Conservation (phyloP, 148 eudicot genomes). For the Beta vulgaris region DNA sequence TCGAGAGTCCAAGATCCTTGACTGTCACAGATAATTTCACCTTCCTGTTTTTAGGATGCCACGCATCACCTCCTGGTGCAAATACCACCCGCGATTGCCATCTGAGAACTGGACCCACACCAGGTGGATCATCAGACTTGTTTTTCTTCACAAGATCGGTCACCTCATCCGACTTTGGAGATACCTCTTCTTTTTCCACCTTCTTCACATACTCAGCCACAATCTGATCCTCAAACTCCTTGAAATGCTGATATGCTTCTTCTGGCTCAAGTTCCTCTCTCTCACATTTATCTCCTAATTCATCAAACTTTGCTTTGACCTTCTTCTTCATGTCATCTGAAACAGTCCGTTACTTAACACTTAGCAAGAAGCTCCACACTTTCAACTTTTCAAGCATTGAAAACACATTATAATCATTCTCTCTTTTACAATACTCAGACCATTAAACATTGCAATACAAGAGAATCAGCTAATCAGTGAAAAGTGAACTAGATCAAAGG, state of each 20-base stretch:
- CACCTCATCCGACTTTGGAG: conserved; percentile 47
- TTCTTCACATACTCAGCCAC: conserved; percentile 55
- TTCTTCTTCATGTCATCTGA: conserved; percentile 73
- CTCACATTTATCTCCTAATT: conserved; percentile 71
- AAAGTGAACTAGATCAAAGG: background rate
- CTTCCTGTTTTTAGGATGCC: conserved; percentile 98
- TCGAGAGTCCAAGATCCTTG: conserved; percentile 89
- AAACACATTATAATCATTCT: background rate
- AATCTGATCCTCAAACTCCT: conserved; percentile 81
- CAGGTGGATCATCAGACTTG: conserved; percentile 72
- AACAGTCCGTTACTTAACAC: conserved; percentile 5
- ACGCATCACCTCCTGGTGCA: conserved; percentile 85
- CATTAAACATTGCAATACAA: background rate
- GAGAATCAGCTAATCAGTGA: background rate
- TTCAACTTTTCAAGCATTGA: too few relatives aligned
- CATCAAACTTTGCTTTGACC: conserved; percentile 70
- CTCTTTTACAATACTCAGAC: background rate
- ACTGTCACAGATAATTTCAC: conserved; percentile 84
- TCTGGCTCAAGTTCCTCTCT: conserved; percentile 61
- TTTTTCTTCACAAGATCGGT: conserved; percentile 36
- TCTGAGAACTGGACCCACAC: conserved; percentile 85
- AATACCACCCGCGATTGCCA: conserved; percentile 82
- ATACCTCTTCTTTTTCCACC: conserved; percentile 57
- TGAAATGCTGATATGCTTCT: conserved; percentile 67
- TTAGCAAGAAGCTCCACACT: too few relatives aligned